These are phyloP conservation scores for Xylaria sp. DNA, from an alignment of 2,329 filamentous ascomycete species.

Conservation along the genomic window DNA sequence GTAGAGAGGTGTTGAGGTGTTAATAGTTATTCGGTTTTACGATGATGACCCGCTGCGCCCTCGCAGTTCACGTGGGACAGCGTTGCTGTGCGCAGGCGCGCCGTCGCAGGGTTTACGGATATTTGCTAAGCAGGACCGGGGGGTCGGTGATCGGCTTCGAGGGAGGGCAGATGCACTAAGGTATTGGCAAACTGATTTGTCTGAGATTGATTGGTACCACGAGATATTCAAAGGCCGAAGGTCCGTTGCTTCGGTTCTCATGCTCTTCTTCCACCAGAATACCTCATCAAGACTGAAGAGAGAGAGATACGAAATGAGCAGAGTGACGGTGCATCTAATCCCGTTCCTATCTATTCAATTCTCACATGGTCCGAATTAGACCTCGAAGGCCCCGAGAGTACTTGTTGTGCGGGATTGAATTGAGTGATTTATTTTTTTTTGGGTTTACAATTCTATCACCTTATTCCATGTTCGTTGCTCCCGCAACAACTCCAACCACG, in stretches of 20 bases:
- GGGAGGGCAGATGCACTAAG: slow-evolving; percentile 4
- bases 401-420: background rate
- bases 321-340: background rate
- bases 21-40: background rate
- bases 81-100: slow-evolving; percentile 6
- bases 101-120: background rate
- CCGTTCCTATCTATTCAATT: background rate
- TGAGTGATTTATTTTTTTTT: background rate
- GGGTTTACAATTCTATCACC: background rate
- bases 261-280: background rate
- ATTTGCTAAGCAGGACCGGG: slow-evolving; percentile 3
- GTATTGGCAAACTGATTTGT: slow-evolving; percentile 11
- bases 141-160: slow-evolving; percentile 11
- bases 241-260: background rate
- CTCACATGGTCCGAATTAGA: background rate
- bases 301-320: background rate
- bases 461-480: slow-evolving; percentile 62
- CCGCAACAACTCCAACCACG: slow-evolving; percentile 72
- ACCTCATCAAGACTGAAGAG: background rate
- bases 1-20: background rate
- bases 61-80: slow-evolving; percentile 19
- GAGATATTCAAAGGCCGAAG: slow-evolving; percentile 8
- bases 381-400: background rate
- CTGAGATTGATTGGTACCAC: slow-evolving; percentile 21
- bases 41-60: background rate